Evolutionary conservation across 1,139 yeast genomes (phyloP), one percentile per base, ranked within the genome.

Genomic region (Candida neerlandica): DNA sequence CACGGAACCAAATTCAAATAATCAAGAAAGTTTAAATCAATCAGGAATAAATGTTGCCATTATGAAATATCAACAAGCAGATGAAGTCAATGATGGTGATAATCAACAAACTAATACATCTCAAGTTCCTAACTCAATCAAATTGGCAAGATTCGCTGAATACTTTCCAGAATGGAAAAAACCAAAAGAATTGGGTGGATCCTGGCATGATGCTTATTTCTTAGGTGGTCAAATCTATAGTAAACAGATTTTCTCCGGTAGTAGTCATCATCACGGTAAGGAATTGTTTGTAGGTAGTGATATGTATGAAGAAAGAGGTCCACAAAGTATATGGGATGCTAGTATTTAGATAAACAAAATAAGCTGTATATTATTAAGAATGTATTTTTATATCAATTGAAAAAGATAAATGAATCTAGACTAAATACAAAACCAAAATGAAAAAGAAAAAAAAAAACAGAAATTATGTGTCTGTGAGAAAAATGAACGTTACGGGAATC

Each of bases 121-220:
- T 16, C 97, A 92, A 67, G 92, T 86, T 1, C 98, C 98, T 15
- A 82, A 85, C 18, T 75, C 84, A 11, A 80, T 92, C 49, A 84
- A 80, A 57, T 65, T 84, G 47, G 84, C 86, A 30, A 86, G 86
- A 59, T 79, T 83, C 63, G 96, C 97, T 0, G 98, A 92, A 46
- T 92, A 94, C 66, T 94, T 94, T 69, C 90, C 96, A 0, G 97
- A 90, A 59, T 94, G 98, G 98, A 92, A 92, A 67, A 85, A 85
- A 58, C 81, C 82, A 41, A 74, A 74, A 59, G 77, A 71, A 39
- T 59, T 52, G 44, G 90, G 89, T 2, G 86, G 87, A 7, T 72
- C 78, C 26, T 79, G 83, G 82, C 85, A 87, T 54, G 94, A 89
- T 57, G 71, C 71, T 30, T 82, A 85, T 53, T 89, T 92, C 62